A percentile compares a stretch with the other conserved stretches of the same genome.
Evolutionary conservation across 768 basidiomycete genomes (phyloP).

Genomic region (Sistotremastrum niveocremeum): DNA sequence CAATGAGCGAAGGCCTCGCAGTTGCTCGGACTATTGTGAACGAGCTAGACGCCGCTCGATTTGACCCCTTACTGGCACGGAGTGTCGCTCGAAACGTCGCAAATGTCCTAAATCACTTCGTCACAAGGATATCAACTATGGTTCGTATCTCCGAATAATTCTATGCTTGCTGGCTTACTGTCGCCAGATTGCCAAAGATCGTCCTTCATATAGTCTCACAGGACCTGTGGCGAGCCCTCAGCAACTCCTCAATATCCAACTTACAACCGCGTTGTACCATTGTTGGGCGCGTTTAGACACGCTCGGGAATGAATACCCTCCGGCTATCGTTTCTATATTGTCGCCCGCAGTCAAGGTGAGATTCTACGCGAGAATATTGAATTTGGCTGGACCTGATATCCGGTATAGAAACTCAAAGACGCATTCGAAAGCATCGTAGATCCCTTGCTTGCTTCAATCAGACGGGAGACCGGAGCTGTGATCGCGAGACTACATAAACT

Average conservation of each 20-base stretch:
- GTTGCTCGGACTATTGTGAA: conserved; percentile 71
- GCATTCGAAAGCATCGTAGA: conserved; percentile 46
- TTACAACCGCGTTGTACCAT: conserved; percentile 72
- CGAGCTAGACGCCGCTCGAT: conserved; percentile 84
- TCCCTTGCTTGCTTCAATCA: conserved; percentile 52
- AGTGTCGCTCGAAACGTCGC: conserved; percentile 65
- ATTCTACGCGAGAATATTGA: background rate
- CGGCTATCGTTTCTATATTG: conserved; percentile 41
- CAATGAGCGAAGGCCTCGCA: conserved; percentile 59
- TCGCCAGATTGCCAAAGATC: conserved; percentile 56
- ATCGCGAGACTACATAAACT: conserved; percentile 75
- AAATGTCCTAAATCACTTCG: conserved; percentile 54
- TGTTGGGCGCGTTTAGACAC: conserved; percentile 56
- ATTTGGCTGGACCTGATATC: background rate
- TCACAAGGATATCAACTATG: conserved; percentile 49
- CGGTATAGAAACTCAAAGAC: conserved; percentile 32
- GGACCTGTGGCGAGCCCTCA: conserved; percentile 71
- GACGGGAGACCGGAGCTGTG: conserved; percentile 68
- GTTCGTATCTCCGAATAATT: conserved; percentile 28
- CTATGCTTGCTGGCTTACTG: background rate
- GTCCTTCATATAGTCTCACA: conserved; percentile 58
- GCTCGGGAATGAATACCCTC: conserved; percentile 53
- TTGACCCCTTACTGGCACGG: conserved; percentile 79
- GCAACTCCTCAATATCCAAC: conserved; percentile 61
- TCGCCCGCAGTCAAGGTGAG: conserved; percentile 38